Conservation (phyloP, 257 asterid species). For the Scutellaria galericulata region DNA sequence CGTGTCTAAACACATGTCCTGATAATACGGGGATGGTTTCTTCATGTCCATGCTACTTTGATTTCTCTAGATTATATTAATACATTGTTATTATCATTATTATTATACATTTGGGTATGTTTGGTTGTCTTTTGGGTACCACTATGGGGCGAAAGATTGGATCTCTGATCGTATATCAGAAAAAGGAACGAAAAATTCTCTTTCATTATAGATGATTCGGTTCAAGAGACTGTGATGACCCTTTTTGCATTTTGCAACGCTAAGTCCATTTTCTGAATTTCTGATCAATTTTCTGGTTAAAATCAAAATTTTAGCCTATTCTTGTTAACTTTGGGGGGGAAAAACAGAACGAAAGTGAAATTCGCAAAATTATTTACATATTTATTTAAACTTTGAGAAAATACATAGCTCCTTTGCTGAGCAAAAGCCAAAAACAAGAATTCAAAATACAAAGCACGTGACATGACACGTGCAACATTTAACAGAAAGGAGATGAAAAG, state of each 20-base stretch:
- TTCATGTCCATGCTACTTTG: conserved; percentile 40
- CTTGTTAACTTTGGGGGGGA: no score
- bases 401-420: conserved; percentile 1
- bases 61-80: neutral
- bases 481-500: neutral
- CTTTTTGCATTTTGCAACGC: no score
- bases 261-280: no score
- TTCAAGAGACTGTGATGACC: no score
- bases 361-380: conserved; percentile 26
- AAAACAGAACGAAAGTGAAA: neutral
- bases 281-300: no score
- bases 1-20: conserved; percentile 40
- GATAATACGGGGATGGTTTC: conserved; percentile 42
- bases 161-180: no score
- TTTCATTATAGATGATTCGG: no score
- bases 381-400: conserved; percentile 27
- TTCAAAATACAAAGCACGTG: neutral
- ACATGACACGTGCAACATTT: conserved; percentile 4
- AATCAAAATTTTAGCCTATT: neutral
- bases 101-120: neutral
- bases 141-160: no score
- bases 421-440: conserved; percentile 16
- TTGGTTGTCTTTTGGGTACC: conserved; percentile 11
- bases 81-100: no score
- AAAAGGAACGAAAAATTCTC: no score